Base-by-base conservation (phyloP, 345 rosid genomes). In the Capsella bursapastoris region DNA sequence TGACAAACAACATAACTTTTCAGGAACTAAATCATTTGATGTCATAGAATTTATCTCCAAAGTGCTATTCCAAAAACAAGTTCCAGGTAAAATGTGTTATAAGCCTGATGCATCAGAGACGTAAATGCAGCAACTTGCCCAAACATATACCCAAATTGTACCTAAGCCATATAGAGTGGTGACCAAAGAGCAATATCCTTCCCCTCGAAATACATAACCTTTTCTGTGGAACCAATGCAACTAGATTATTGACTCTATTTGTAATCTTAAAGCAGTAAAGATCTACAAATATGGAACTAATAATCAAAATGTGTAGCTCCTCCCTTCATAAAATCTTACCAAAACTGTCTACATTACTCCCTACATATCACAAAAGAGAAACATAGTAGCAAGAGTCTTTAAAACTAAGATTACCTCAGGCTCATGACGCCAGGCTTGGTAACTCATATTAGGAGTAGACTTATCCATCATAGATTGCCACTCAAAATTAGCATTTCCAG, bases 341-440 rank as follows among this genome's bases (percentile, higher is more conserved):
- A 50, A 25, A 50, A 50, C 13, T 50, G 14, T 50, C 57, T 3
- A 38, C 2, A 22, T 22, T 22, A 22, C 25, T 22, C 25, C 25
- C 4, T 9, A 9, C 3, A 2, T 35, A 9, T 35, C 8, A 35
- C 40, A 35, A 35, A 9, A 35, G 8, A 38, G 11, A 38, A 0
- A 38, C 2, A 47, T 10, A 66, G 25, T 5, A 51, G 22, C 13
- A 25, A 43, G 10, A 8, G 31, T 13, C 45, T 55, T 43, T 12
- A 43, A 9, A 10, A 58, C 16, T 18, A 45, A 59, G 58, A 22
- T 74, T 85, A 95, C 97, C 93, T 82, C 86, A 56, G 98, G 95
- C 70, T 96, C 99, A 72, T 85, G 87, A 14, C 90, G 97, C 99
- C 98, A 96, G 62, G 97, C 98, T 66, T 88, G 91, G 65, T 90